Conservation (phyloP, 108 stramenopile species). For the Stephanodiscus minutulus region DNA sequence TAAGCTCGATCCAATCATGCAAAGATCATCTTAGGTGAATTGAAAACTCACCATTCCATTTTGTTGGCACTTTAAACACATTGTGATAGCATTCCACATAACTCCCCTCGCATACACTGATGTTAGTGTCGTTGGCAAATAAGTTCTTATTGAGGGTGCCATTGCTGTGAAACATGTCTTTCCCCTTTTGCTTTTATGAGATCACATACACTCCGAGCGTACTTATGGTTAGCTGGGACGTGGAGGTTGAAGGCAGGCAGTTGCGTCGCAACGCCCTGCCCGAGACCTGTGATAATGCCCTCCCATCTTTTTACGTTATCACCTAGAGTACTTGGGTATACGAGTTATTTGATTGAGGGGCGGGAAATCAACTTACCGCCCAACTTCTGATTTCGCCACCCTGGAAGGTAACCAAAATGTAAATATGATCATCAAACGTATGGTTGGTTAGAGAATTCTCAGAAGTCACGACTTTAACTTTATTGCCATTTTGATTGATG, state of each 20-base stretch:
- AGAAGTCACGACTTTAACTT: too few relatives aligned
- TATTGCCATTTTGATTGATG: too few relatives aligned
- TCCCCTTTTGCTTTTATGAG: neutral
- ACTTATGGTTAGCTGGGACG: neutral
- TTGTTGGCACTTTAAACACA: neutral
- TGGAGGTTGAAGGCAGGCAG: neutral
- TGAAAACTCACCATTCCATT: conserved; percentile 1
- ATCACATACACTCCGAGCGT: conserved; percentile 7
- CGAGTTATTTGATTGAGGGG: too few relatives aligned
- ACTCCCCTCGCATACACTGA: neutral
- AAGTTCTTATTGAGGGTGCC: neutral
- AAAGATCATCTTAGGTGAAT: neutral
- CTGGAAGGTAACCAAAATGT: too few relatives aligned
- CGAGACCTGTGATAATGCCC: neutral
- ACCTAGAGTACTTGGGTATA: neutral
- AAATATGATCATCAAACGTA: too few relatives aligned
- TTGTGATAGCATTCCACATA: neutral
- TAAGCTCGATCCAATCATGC: too few relatives aligned
- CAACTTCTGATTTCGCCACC: too few relatives aligned
- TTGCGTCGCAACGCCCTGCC: conserved; percentile 3
- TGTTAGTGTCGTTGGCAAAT: conserved; percentile 2
- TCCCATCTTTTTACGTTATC: neutral
- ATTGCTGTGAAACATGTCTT: conserved; percentile 3
- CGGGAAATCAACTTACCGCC: too few relatives aligned
- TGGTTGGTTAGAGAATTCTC: too few relatives aligned